Conservation (phyloP, 768 basidiomycete species). For the Coprinellus micaceus region DNA sequence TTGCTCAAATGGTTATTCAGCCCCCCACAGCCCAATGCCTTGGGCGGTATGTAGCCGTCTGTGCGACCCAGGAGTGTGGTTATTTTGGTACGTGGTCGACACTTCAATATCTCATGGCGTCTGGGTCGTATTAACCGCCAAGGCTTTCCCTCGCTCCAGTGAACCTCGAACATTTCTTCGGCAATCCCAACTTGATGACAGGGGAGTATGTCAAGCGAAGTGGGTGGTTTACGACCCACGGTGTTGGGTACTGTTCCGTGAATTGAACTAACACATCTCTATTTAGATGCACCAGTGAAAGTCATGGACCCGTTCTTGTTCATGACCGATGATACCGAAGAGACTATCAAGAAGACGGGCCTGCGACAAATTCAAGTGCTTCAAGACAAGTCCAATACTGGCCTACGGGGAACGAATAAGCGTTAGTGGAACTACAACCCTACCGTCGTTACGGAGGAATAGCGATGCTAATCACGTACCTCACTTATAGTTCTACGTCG, state of each 20-base stretch:
- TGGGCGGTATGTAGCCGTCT: background rate
- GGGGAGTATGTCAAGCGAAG: background rate
- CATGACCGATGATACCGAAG: background rate
- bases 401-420: background rate
- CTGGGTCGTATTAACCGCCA: background rate
- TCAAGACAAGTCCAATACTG: background rate
- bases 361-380: background rate
- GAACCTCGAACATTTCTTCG: background rate
- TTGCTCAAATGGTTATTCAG: background rate
- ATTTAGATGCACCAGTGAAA: background rate
- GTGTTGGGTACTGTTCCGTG: background rate
- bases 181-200: background rate
- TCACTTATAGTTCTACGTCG: background rate
- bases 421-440: background rate
- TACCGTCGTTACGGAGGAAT: background rate
- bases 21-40: background rate
- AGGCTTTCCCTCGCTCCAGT: too few species aligned
- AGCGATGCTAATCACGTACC: too few species aligned
- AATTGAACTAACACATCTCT: background rate
- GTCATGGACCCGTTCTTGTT: background rate
- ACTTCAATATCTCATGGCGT: background rate
- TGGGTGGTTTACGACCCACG: background rate
- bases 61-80: background rate
- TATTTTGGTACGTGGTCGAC: conserved; percentile 1
- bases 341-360: background rate